phyloP scores from a whole-genome alignment of 257 asterid species.

The Mentha longifolia region DNA sequence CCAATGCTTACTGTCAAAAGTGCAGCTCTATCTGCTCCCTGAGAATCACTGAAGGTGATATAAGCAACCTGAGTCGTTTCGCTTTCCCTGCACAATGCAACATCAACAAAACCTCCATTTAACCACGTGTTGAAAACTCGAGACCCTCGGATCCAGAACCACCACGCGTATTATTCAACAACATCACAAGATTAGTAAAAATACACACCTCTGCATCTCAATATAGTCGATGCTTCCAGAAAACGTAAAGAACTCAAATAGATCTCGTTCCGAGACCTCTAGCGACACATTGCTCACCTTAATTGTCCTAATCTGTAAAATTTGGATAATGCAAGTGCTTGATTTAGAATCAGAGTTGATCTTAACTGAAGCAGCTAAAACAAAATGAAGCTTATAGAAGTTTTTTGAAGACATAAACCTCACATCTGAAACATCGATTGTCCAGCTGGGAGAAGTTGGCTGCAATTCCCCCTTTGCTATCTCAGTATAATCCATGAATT shows the following conservation, averaged over 20 bases:
- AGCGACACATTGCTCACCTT: constrained; percentile 51
- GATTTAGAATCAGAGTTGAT: neutral
- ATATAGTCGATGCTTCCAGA: constrained; percentile 59
- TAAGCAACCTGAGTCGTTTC: constrained; percentile 44
- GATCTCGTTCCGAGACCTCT: constrained; percentile 43
- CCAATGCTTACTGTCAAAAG: constrained; percentile 52
- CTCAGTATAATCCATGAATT: constrained; percentile 39
- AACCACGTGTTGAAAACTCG: neutral
- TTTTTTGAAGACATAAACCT: constrained; percentile 23
- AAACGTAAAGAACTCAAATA: constrained; percentile 52
- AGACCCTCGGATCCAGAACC: neutral
- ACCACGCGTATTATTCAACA: neutral
- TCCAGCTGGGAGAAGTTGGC: constrained; percentile 31
- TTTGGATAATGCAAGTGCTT: neutral
- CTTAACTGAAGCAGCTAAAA: neutral
- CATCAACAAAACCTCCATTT: neutral
- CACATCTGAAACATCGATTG: constrained; percentile 47
- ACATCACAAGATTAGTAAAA: neutral
- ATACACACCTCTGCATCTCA: constrained; percentile 59
- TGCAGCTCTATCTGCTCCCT: constrained; percentile 62
- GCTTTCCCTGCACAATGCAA: constrained; percentile 42
- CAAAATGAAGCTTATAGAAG: neutral
- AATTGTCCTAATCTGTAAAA: constrained; percentile 50
- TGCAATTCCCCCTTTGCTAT: constrained; percentile 33
- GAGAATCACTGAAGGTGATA: constrained; percentile 50